These are phyloP conservation scores for Lactarius deliciosus DNA, from an alignment of 768 basidiomycete species.

Conservation along the genomic window DNA sequence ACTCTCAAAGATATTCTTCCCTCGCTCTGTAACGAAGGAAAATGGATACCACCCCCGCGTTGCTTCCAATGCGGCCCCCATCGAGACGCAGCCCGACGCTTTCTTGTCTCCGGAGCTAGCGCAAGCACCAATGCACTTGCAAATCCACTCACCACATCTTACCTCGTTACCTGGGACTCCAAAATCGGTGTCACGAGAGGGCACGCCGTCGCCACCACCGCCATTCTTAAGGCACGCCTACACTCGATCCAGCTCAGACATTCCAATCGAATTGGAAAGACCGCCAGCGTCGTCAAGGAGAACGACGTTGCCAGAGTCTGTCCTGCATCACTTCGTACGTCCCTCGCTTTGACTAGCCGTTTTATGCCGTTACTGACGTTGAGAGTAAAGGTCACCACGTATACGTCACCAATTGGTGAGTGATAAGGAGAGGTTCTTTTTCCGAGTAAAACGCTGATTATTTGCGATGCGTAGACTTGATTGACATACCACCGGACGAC, in stretches of 20 bases:
- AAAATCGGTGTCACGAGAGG: constrained; percentile 8
- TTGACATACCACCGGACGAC: constrained; percentile 10
- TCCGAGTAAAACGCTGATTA: background rate
- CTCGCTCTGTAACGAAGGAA: constrained; percentile 66
- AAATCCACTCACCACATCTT: background rate
- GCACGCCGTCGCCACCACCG: constrained; percentile 9
- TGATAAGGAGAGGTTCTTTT: background rate
- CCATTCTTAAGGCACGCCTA: background rate
- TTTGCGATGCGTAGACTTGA: constrained; percentile 11
- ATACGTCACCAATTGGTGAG: constrained; percentile 43
- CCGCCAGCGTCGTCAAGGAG: constrained; percentile 17
- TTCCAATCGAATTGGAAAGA: constrained; percentile 8
- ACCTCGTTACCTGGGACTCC: background rate
- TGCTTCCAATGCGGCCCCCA: constrained; percentile 27
- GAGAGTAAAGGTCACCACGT: constrained; percentile 36
- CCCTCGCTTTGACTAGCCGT: background rate
- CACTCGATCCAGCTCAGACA: constrained; percentile 6
- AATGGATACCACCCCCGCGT: constrained; percentile 55
- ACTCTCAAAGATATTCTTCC: constrained; percentile 65
- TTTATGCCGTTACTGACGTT: background rate
- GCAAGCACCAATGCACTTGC: background rate
- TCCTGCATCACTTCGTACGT: constrained; percentile 38
- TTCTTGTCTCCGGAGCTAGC: constrained; percentile 13
- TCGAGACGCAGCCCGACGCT: constrained; percentile 22
- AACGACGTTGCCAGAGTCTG: constrained; percentile 3